Percentiles rank a stretch among this genome's conserved stretches.
Conservation (phyloP, 805 yeast species). For the Saccharomycopsis fermentans region DNA sequence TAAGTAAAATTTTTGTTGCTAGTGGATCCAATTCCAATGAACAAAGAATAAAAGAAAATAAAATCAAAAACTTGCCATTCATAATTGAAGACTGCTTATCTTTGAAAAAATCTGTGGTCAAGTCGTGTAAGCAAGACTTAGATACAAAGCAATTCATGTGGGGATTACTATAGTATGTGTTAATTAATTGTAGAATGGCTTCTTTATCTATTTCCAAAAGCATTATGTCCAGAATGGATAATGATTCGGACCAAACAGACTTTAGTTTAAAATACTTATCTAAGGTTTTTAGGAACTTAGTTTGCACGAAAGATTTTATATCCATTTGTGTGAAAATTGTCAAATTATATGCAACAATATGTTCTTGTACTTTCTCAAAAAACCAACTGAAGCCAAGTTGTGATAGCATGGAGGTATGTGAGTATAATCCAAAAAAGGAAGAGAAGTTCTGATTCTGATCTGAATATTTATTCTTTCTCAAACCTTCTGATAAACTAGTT, state of each 20-base stretch:
- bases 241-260: slow-evolving; percentile 2
- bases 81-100: slow-evolving; percentile 1
- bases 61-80: background rate
- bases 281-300: background rate
- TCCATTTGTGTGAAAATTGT: background rate
- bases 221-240: background rate
- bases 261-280: background rate
- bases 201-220: background rate
- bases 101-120: slow-evolving; percentile 2
- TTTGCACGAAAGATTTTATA: background rate
- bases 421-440: slow-evolving; percentile 3
- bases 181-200: background rate
- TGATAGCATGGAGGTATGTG: slow-evolving; percentile 1
- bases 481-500: background rate
- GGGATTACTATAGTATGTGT: background rate
- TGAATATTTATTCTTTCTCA: slow-evolving; percentile 1
- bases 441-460: background rate
- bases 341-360: background rate
- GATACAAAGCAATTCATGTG: slow-evolving; percentile 2
- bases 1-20: background rate
- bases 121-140: background rate
- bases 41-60: slow-evolving; percentile 4
- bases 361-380: background rate
- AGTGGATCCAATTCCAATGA: background rate
- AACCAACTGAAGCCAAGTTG: slow-evolving; percentile 4